Evolutionary conservation across 768 basidiomycete species (phyloP), one percentile per base, ranked within the genome.

Genomic region (Chalciporus sphaerocephalus): DNA sequence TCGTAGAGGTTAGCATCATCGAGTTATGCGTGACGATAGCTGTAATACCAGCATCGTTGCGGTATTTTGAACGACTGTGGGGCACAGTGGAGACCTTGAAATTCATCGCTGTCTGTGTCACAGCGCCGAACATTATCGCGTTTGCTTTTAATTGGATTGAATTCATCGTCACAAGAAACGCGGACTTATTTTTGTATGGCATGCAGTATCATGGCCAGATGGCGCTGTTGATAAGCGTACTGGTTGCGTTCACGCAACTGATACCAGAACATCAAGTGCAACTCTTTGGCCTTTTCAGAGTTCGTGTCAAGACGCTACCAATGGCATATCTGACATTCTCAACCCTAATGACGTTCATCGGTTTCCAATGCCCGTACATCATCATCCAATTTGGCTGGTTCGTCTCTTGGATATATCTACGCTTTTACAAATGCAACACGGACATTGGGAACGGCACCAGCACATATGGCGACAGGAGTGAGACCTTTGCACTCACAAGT

Each of bases 321-420:
- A 96, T 97, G 85, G 81, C 84, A 25, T 92, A 97, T 67, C 76
- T 98, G 48, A 86, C 89, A 2, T 67, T 97, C 46, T 97, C 94
- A 9, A 92, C 87, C 48, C 76, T 96, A 21, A 73, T 92, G 69
- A 86, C 83, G 51, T 54, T 95, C 38, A 47, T 92, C 36, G 92
- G 92, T 17, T 85, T 85, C 69, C 92, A 92, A 62, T 85, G 82
- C 46, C 92, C 92, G 13, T 95, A 82, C 73, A 91, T 94, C 40
- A 70, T 93, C 59, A 93, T 98, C 52, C 96, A 99, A 61, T 99
- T 97, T 64, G 96, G 95, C n/a, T 99, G 95, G 92, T 86, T 96
- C 46, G 88, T 93, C 7, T 79, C 87, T 24, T 99, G 92, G 88
- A 75, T 90, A 43, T 99, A 96, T 69, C 79, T 99, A 25, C 83